phyloP scores from a whole-genome alignment of 1,284 basidiomycete species.

The Cryptococcus amylolentus region DNA sequence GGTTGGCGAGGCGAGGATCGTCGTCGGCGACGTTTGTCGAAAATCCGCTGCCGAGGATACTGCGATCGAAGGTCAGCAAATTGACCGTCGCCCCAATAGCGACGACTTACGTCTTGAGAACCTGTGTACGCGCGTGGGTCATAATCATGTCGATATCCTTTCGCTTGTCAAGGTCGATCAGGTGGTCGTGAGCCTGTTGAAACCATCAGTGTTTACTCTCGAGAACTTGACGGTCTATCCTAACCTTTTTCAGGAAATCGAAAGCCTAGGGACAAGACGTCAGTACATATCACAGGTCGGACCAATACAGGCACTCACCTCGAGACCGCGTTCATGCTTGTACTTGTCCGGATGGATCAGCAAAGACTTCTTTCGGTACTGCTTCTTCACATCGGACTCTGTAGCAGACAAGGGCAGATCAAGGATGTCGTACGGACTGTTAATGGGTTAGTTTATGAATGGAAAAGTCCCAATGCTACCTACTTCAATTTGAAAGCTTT shows the following conservation, averaged over 20 bases:
- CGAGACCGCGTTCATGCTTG: slow-evolving; percentile 54
- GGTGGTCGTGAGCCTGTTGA: slow-evolving; percentile 45
- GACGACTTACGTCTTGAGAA: slow-evolving; percentile 43
- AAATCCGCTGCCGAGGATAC: slow-evolving; percentile 37
- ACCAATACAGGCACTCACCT: slow-evolving; percentile 36
- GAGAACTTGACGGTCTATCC: slow-evolving; percentile 3
- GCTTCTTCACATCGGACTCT: slow-evolving; percentile 54
- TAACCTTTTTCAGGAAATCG: slow-evolving; percentile 57
- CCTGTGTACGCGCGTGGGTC: slow-evolving; percentile 40
- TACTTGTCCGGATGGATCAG: slow-evolving; percentile 60
- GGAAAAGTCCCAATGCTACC: slow-evolving; percentile 12
- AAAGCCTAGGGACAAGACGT: slow-evolving; percentile 50
- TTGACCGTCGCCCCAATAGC: background rate
- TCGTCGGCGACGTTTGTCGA: slow-evolving; percentile 48
- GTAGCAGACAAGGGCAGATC: slow-evolving; percentile 52
- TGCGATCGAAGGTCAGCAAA: slow-evolving; percentile 5
- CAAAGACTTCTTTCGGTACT: slow-evolving; percentile 56
- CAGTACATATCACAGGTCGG: background rate
- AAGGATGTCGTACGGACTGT: slow-evolving; percentile 56
- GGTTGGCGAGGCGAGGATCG: slow-evolving; percentile 46
- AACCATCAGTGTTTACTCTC: slow-evolving; percentile 14
- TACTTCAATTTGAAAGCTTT: slow-evolving; percentile 56
- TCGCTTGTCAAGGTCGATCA: slow-evolving; percentile 39
- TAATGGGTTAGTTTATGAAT: background rate
- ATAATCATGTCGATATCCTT: slow-evolving; percentile 49